Base-by-base conservation (phyloP, 129 eudicot genomes). In the Flaveria sonorensis region DNA sequence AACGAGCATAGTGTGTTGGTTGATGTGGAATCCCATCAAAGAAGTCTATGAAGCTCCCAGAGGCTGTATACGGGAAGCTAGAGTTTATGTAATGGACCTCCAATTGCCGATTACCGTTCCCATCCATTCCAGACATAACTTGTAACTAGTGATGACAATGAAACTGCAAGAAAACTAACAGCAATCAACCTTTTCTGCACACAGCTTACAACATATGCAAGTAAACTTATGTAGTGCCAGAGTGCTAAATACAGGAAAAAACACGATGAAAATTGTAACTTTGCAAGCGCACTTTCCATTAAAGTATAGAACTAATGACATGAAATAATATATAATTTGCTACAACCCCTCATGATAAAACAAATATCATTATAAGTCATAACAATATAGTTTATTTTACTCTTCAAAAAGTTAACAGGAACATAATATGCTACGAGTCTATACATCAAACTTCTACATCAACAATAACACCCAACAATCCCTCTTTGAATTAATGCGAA, bases 11-110 rank as follows among this genome's bases (percentile, higher is more conserved):
- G 72, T 83, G 85, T 70, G 77, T 57, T 28, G 88, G 86, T 62
- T 86, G 87, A 43, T 85, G 89, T 9, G 87, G 55, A 75, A 81
- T 64, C 4, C 88, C 97, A 46, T 83, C 90, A 57, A 91, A 91
- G 63, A 89, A 85, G 62, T 78, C 89, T 87, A 85, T 85, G 74
- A 81, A 89, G 84, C 83, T 84, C 39, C 80, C 92, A n/a, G 85
- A 47, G 7, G 36, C 75, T 48, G 87, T 74, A 76, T 89, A 88
- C 20, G 92, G 88, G 82, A 79, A 91, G 50, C 92, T 92, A 2
- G 87, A 26, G 72, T 89, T 79, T 74, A 71, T 85, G 79, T 89
- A 86, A 70, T 88, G 89, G 79, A 81, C 81, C 79, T 87, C 94
- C 84, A 83, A 56, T 68, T 83, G 88, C 14, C 79, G 82, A 79